Percentiles rank a stretch among this genome's conserved stretches.
Conservation (phyloP, 805 yeast genomes). For the Teunomyces aglyptinius region DNA sequence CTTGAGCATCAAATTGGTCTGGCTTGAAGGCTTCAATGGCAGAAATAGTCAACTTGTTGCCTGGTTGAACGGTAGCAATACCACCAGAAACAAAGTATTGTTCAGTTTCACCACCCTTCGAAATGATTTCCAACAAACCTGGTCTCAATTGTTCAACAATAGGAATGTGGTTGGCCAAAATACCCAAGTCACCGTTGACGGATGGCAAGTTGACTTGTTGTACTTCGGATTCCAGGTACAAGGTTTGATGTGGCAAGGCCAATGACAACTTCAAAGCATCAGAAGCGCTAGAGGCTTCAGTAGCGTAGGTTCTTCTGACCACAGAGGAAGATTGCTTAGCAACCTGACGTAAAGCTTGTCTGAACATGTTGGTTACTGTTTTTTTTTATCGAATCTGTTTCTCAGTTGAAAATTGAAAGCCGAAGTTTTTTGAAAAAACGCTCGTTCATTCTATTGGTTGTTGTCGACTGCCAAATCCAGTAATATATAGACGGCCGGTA, state of each 20-base stretch:
- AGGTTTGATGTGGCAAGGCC: constrained; percentile 84
- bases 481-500: constrained; percentile 8
- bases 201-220: constrained; percentile 92
- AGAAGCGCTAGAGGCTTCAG: constrained; percentile 56
- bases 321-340: constrained; percentile 55
- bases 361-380: constrained; percentile 46
- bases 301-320: constrained; percentile 86
- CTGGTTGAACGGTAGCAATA: constrained; percentile 94
- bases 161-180: constrained; percentile 97
- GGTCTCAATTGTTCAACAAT: constrained; percentile 94
- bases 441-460: constrained; percentile 32
- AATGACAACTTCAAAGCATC: constrained; percentile 83
- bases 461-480: constrained; percentile 28
- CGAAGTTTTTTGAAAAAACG: constrained; percentile 2
- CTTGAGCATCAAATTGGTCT: constrained; percentile 77
- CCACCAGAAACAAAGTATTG: constrained; percentile 95
- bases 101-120: constrained; percentile 65
- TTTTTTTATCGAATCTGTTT: neutral
- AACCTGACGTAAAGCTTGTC: constrained; percentile 61
- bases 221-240: constrained; percentile 56
- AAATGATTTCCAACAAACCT: constrained; percentile 90
- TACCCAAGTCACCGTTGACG: constrained; percentile 93
- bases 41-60: constrained; percentile 83
- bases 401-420: constrained; percentile 1
- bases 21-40: constrained; percentile 95